phyloP scores from a whole-genome alignment of 2,329 filamentous ascomycete genomes.

The Botrytis galanthina region DNA sequence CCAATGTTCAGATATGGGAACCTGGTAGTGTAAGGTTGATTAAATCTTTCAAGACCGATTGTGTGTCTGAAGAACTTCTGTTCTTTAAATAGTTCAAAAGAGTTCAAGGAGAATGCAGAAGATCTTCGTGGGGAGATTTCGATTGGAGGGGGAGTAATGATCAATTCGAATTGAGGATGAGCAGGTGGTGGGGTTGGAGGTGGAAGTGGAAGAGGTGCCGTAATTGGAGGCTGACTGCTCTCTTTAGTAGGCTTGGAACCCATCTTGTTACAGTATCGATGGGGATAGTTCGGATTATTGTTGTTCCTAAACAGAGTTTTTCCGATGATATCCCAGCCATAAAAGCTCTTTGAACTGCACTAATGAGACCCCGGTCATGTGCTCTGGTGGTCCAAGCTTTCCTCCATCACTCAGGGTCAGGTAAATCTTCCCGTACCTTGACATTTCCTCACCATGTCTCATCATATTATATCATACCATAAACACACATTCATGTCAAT shows the following conservation, averaged over 20 bases:
- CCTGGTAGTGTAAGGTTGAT: background rate
- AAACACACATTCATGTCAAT: background rate
- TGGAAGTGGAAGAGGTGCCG: background rate
- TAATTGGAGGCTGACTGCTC: background rate
- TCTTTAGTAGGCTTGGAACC: background rate
- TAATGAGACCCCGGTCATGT: background rate
- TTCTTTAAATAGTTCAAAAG: background rate
- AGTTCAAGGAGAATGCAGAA: background rate
- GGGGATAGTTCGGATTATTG: background rate
- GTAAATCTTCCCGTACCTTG: background rate
- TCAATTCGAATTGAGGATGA: background rate
- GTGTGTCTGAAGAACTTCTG: background rate
- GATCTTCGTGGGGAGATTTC: background rate
- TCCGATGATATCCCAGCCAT: background rate
- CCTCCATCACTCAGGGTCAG: background rate
- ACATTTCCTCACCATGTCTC: background rate
- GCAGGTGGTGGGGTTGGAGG: background rate
- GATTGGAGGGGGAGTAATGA: background rate
- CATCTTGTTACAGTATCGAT: background rate
- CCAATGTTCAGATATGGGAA: background rate
- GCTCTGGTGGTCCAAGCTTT: background rate
- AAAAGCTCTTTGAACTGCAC: background rate
- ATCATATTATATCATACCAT: background rate
- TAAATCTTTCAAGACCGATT: background rate
- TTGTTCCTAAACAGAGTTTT: background rate